phyloP scores from a whole-genome alignment of 208 protist species.

The Trypanosoma cruzi region DNA sequence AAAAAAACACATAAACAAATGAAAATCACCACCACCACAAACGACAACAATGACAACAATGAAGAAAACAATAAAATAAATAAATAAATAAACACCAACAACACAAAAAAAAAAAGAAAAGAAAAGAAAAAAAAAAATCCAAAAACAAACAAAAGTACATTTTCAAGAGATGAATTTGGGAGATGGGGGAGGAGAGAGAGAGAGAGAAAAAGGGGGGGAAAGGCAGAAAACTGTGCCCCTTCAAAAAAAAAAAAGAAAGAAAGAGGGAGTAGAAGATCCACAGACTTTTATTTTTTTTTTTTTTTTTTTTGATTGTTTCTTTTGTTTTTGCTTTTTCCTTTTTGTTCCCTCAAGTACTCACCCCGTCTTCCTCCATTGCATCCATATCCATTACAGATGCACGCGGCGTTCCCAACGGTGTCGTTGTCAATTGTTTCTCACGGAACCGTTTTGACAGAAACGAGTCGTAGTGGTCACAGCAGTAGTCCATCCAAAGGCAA shows the following conservation, averaged over 20 bases:
- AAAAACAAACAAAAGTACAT: conserved; percentile 8
- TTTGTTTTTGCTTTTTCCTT: too few relatives aligned
- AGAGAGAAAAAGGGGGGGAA: not conserved
- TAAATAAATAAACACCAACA: not conserved
- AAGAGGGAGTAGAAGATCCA: too few relatives aligned
- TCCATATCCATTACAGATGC: not conserved
- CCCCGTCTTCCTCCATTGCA: conserved; percentile 8
- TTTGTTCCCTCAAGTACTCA: conserved; percentile 37
- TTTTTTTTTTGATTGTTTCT: too few relatives aligned
- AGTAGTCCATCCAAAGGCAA: conserved; percentile 75
- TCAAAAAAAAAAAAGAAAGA: too few relatives aligned
- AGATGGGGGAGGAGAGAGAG: not conserved
- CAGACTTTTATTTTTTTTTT: too few relatives aligned
- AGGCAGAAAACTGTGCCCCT: too few relatives aligned
- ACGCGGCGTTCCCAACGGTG: conserved; percentile 8
- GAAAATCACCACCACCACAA: not conserved
- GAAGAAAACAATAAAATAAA: conserved; percentile 6
- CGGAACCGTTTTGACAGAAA: conserved; percentile 39
- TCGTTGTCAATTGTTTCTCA: conserved; percentile 14
- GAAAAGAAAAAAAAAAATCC: conserved; percentile 7
- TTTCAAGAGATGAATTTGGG: not conserved
- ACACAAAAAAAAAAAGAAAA: conserved; percentile 12
- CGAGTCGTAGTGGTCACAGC: conserved; percentile 49
- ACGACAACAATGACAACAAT: conserved; percentile 2
- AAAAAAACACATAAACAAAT: conserved; percentile 6